phyloP scores from a whole-genome alignment of 768 basidiomycete species.

The Auriscalpium orientale region DNA sequence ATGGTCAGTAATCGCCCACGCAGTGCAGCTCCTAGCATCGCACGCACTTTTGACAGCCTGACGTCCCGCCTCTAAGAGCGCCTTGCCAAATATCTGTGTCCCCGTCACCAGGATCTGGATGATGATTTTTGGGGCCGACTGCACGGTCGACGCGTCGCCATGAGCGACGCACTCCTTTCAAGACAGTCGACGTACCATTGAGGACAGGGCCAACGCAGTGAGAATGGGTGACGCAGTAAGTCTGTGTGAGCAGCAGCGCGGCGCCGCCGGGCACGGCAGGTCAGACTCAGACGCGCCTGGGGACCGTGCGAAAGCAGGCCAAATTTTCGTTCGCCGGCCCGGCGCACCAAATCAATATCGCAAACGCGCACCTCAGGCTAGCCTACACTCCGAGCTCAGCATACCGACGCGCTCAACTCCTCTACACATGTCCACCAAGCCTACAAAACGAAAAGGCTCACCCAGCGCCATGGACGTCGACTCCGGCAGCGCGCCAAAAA shows the following conservation, averaged over 20 bases:
- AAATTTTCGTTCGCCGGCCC: background rate
- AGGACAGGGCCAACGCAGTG: background rate
- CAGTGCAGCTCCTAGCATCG: background rate
- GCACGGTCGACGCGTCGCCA: background rate
- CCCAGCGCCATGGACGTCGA: conserved; percentile 18
- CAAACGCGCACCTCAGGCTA: background rate
- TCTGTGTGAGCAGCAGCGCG: no score
- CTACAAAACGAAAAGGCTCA: conserved; percentile 6
- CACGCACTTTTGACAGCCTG: conserved; percentile 89
- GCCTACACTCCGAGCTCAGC: no score
- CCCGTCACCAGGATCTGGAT: conserved; percentile 76
- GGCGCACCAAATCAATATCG: background rate
- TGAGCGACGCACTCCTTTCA: no score
- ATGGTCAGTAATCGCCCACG: background rate
- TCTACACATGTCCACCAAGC: background rate
- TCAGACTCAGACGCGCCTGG: background rate
- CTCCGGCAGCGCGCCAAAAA: conserved; percentile 11
- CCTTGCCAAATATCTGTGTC: conserved; percentile 81
- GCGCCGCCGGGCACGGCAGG: no score
- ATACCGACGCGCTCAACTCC: background rate
- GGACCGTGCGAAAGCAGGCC: background rate
- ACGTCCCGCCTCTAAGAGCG: conserved; percentile 79
- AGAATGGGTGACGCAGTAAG: no score
- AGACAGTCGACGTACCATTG: background rate
- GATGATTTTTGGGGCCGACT: conserved; percentile 77